phyloP scores from a whole-genome alignment of 306 rosid genomes.

The Cicer bijugum region DNA sequence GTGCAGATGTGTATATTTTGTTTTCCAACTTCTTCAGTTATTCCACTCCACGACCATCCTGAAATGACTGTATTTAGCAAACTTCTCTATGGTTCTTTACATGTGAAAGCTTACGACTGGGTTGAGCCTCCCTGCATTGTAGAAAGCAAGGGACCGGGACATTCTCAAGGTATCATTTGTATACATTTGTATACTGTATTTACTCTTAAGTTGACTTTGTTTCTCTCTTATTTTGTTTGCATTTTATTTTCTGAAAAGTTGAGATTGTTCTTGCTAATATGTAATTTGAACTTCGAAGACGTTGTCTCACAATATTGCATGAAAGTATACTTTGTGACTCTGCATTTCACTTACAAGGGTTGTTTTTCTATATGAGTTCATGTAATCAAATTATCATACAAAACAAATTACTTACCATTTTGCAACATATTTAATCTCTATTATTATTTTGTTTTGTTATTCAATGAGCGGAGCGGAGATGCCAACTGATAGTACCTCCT shows the following conservation, averaged over 20 bases:
- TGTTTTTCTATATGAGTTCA: constrained; percentile 27
- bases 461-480: too few relatives aligned
- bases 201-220: constrained; percentile 18
- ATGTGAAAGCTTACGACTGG: constrained; percentile 97
- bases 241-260: neutral
- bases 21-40: constrained; percentile 87
- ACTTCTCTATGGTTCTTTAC: constrained; percentile 91
- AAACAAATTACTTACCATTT: constrained; percentile 24
- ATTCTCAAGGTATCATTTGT: constrained; percentile 58
- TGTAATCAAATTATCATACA: constrained; percentile 4
- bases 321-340: neutral
- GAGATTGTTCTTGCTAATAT: constrained; percentile 1
- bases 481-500: too few relatives aligned
- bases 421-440: neutral
- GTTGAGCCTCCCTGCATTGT: constrained; percentile 75
- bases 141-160: constrained; percentile 63
- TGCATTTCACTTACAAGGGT: neutral
- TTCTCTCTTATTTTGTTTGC: neutral
- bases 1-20: constrained; percentile 91
- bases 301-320: constrained; percentile 1
- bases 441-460: neutral
- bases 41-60: constrained; percentile 98
- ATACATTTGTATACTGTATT: constrained; percentile 37
- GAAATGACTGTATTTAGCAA: constrained; percentile 96
- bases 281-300: neutral